phyloP scores from a whole-genome alignment of 352 stramenopile species.

The Globisporangium nunn region DNA sequence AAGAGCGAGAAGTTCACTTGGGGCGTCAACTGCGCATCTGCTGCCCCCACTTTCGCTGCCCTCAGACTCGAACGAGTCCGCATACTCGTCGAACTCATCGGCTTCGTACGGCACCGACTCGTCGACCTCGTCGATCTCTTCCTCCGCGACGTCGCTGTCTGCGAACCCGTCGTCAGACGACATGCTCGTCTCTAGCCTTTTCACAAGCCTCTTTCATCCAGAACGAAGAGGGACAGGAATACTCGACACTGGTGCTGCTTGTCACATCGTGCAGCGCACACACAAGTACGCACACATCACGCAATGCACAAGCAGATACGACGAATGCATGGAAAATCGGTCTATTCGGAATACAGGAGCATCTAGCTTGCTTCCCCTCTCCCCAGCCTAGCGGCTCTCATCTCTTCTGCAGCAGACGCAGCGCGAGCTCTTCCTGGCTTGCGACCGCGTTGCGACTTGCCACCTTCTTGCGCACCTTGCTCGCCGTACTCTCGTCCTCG shows the following conservation, averaged over 20 bases:
- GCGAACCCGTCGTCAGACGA: conserved; percentile 6
- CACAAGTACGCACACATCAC: too few relatives aligned
- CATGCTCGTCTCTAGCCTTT: not conserved
- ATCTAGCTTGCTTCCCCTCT: not conserved
- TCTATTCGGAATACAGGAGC: not conserved
- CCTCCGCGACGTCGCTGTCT: not conserved
- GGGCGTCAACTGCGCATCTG: not conserved
- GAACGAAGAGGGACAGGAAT: not conserved
- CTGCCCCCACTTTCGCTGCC: conserved; percentile 6
- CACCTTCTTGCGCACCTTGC: conserved; percentile 37
- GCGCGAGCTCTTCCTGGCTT: conserved; percentile 74
- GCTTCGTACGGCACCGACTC: conserved; percentile 21
- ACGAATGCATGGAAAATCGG: too few relatives aligned
- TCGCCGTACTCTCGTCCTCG: conserved; percentile 10
- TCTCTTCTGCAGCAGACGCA: conserved; percentile 68
- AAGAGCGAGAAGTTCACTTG: not conserved
- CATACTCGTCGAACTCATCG: conserved; percentile 46
- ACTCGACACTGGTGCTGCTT: too few relatives aligned
- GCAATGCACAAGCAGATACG: too few relatives aligned
- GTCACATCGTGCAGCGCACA: too few relatives aligned
- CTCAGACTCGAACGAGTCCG: conserved; percentile 34
- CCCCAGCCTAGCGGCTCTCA: conserved; percentile 7
- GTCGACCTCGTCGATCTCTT: not conserved
- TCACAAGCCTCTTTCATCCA: not conserved
- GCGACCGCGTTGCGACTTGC: conserved; percentile 34